These are phyloP conservation scores for Rhinocladiella similis DNA, from an alignment of 2,329 filamentous ascomycete genomes.

Conservation along the genomic window DNA sequence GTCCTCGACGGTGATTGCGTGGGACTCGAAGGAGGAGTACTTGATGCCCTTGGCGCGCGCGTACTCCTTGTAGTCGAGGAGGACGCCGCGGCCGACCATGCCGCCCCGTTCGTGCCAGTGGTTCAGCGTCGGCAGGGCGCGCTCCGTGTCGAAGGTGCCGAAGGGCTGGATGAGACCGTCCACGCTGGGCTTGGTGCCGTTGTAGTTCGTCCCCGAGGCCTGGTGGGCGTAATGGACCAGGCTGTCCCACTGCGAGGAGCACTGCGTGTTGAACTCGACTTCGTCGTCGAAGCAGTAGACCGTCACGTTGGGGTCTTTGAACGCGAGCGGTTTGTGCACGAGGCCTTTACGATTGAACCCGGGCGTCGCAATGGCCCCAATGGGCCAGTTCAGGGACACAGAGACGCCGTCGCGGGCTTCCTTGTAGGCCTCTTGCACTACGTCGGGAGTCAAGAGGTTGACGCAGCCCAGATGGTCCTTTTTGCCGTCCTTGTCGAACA, in stretches of 20 bases:
- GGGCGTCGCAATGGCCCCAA: conserved; percentile 31
- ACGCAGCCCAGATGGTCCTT: conserved; percentile 60
- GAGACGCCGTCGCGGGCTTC: conserved; percentile 59
- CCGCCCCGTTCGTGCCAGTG: conserved; percentile 42
- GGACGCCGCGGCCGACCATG: conserved; percentile 47
- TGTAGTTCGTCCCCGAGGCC: conserved; percentile 22
- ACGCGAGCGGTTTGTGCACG: conserved; percentile 21
- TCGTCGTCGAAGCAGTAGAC: conserved; percentile 42
- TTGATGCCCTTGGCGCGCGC: conserved; percentile 39
- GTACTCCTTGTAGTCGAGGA: conserved; percentile 49
- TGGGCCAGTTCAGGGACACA: conserved; percentile 54
- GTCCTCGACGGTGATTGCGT: conserved; percentile 54
- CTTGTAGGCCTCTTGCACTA: conserved; percentile 55
- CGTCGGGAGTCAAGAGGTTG: conserved; percentile 59
- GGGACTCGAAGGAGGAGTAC: conserved; percentile 41
- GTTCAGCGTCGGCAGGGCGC: conserved; percentile 23
- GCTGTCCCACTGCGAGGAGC: conserved; percentile 51
- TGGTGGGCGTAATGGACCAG: conserved; percentile 34
- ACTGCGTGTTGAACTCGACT: conserved; percentile 50
- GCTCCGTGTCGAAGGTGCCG: conserved; percentile 20
- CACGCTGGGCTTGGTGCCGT: conserved; percentile 30
- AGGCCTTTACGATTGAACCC: conserved; percentile 19
- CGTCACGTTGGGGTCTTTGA: conserved; percentile 14
- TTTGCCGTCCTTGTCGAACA: conserved; percentile 54
- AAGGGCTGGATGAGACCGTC: conserved; percentile 29